Percentiles rank a stretch among this genome's conserved stretches.
Conservation (phyloP, 495 filamentous ascomycete genomes). For the Thozetella sp. region DNA sequence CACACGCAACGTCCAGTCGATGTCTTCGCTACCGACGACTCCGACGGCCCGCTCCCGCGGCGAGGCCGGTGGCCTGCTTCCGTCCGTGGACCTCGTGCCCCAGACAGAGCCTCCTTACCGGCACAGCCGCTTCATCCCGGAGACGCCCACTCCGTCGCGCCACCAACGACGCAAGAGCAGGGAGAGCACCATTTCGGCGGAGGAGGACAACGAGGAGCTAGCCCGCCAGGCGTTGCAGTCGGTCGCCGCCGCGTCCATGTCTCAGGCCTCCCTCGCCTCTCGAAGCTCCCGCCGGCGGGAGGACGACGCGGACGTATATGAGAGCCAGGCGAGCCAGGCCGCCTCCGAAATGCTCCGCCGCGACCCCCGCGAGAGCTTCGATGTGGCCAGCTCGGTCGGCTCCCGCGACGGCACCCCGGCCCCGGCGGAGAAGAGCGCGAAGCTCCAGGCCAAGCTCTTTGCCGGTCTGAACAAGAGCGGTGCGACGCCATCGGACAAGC, state of each 20-base stretch:
- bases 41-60: conserved; percentile 53
- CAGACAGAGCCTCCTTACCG: conserved; percentile 50
- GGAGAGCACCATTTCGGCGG: conserved; percentile 88
- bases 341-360: conserved; percentile 58
- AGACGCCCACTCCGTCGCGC: conserved; percentile 24
- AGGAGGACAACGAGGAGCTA: conserved; percentile 71
- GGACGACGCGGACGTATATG: conserved; percentile 40
- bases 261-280: conserved; percentile 37
- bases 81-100: conserved; percentile 59
- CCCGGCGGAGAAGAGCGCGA: conserved; percentile 42
- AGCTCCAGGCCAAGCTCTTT: conserved; percentile 69
- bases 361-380: conserved; percentile 51
- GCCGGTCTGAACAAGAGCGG: conserved; percentile 64
- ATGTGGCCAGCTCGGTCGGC: conserved; percentile 41
- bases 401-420: conserved; percentile 43
- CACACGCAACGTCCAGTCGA: conserved; percentile 68
- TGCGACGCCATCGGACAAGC: conserved; percentile 46
- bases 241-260: conserved; percentile 46
- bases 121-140: conserved; percentile 22
- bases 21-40: conserved; percentile 82
- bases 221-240: conserved; percentile 57
- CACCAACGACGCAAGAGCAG: conserved; percentile 59
- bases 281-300: conserved; percentile 22
- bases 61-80: conserved; percentile 46
- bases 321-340: conserved; percentile 53